A percentile compares a stretch with the other conserved stretches of the same genome.
phyloP scores from a whole-genome alignment of 2,329 filamentous ascomycete genomes.

The Intubia oerlemansii region DNA sequence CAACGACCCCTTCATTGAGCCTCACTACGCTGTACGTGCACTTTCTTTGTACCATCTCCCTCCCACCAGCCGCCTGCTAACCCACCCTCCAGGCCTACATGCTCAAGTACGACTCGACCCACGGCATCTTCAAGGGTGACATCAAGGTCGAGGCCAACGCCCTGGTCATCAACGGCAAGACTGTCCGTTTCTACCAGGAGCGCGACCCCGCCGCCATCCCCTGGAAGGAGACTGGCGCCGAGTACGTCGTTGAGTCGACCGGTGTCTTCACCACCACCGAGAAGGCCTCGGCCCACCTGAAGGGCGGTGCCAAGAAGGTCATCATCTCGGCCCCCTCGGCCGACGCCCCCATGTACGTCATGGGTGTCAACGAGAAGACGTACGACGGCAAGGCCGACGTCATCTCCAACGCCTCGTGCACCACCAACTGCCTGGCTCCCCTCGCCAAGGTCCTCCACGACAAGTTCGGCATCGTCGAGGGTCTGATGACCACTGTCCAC shows the following conservation, averaged over 20 bases:
- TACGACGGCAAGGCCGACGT: constrained; percentile 84
- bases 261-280: constrained; percentile 98
- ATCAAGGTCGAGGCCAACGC: constrained; percentile 50
- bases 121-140: constrained; percentile 90
- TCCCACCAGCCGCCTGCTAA: neutral
- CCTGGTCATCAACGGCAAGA: constrained; percentile 85
- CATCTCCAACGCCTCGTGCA: constrained; percentile 99
- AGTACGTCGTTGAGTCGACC: constrained; percentile 94
- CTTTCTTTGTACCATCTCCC: neutral
- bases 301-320: constrained; percentile 96
- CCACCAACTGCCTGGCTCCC: constrained; percentile 98
- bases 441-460: constrained; percentile 99
- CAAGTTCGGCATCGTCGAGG: constrained; percentile 93
- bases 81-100: constrained; percentile 59
- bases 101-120: constrained; percentile 98
- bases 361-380: constrained; percentile 91
- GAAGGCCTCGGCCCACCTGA: constrained; percentile 85
- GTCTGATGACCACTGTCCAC: constrained; percentile 99
- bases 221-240: constrained; percentile 69
- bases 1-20: constrained; percentile 99
- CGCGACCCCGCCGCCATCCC: constrained; percentile 75
- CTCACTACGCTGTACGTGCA: constrained; percentile 77
- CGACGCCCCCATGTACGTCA: constrained; percentile 99
- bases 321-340: constrained; percentile 80
- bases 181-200: constrained; percentile 85